Evolutionary conservation across 129 eudicot species (phyloP).

Genomic region (Arctium lappa): DNA sequence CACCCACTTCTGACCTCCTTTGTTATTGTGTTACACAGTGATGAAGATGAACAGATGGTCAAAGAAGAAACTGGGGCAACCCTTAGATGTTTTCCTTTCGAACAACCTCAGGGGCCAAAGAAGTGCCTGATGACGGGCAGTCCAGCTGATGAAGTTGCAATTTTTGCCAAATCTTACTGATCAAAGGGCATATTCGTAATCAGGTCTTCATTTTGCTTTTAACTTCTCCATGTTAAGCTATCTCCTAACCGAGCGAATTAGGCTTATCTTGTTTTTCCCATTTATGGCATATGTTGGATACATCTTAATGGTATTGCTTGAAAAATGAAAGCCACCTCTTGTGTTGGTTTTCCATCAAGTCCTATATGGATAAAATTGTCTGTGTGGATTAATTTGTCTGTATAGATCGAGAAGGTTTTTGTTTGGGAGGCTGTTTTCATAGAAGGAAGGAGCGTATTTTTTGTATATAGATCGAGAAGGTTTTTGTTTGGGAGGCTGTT

Average conservation of each 20-base stretch:
- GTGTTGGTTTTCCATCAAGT: no score
- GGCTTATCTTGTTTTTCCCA: not conserved
- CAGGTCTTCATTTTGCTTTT: slow-evolving; percentile 15
- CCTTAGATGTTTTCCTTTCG: slow-evolving; percentile 81
- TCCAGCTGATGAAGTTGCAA: slow-evolving; percentile 85
- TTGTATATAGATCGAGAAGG: no score
- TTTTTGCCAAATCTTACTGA: slow-evolving; percentile 90
- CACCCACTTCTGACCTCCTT: not conserved
- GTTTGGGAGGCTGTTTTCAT: no score
- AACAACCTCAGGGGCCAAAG: slow-evolving; percentile 67
- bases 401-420: no score
- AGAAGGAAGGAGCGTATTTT: no score
- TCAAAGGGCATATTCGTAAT: not conserved
- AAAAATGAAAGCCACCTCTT: not conserved
- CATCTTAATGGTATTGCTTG: not conserved
- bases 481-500: no score
- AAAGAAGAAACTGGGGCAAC: slow-evolving; percentile 97
- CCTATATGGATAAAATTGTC: no score
- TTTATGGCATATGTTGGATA: not conserved
- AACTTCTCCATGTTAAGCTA: not conserved
- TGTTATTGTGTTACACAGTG: slow-evolving; percentile 33
- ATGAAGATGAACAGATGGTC: slow-evolving; percentile 66
- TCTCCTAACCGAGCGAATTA: not conserved
- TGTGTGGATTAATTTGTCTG: no score
- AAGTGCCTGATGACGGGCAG: slow-evolving; percentile 79